These are phyloP conservation scores for Coemansia sp. DNA, from an alignment of 192 early-diverging fungal species.

Conservation along the genomic window DNA sequence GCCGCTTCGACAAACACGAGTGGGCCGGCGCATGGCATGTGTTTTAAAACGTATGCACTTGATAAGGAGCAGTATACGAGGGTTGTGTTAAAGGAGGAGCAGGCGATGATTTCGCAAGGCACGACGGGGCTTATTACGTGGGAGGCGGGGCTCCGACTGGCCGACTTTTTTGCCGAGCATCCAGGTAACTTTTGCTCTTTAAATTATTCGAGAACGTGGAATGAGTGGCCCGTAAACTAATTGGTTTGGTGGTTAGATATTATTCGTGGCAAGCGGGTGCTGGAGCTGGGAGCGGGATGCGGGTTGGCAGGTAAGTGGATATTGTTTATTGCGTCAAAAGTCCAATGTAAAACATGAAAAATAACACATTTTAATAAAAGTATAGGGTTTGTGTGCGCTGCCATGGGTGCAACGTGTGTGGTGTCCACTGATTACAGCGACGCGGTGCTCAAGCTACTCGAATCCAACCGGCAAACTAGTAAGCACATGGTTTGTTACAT, in stretches of 20 bases:
- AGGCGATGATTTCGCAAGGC: slow-evolving; percentile 58
- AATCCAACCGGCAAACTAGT: slow-evolving; percentile 35
- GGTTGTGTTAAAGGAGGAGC: slow-evolving; percentile 57
- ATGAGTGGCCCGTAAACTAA: neutral
- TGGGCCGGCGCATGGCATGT: slow-evolving; percentile 19
- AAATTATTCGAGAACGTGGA: neutral
- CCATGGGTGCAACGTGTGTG: slow-evolving; percentile 44
- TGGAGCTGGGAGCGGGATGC: slow-evolving; percentile 52
- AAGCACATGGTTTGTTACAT: slow-evolving; percentile 6
- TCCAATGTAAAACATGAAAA: neutral
- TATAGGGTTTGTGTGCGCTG: slow-evolving; percentile 51
- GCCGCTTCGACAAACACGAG: slow-evolving; percentile 24
- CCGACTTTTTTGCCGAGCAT: slow-evolving; percentile 56
- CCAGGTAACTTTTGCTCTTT: slow-evolving; percentile 28
- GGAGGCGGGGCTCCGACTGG: slow-evolving; percentile 60
- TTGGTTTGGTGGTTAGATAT: slow-evolving; percentile 27
- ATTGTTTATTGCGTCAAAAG: neutral
- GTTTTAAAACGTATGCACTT: slow-evolving; percentile 52
- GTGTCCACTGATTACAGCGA: slow-evolving; percentile 33
- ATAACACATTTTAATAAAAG: neutral
- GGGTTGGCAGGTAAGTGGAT: slow-evolving; percentile 39
- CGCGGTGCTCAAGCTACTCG: slow-evolving; percentile 36
- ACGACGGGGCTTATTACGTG: slow-evolving; percentile 66
- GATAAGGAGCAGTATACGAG: slow-evolving; percentile 46
- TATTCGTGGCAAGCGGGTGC: slow-evolving; percentile 40